A percentile compares a stretch with the other conserved stretches of the same genome.
These are phyloP conservation scores for Fusarium chuoi DNA, from an alignment of 2,329 filamentous ascomycete species.

Conservation along the genomic window DNA sequence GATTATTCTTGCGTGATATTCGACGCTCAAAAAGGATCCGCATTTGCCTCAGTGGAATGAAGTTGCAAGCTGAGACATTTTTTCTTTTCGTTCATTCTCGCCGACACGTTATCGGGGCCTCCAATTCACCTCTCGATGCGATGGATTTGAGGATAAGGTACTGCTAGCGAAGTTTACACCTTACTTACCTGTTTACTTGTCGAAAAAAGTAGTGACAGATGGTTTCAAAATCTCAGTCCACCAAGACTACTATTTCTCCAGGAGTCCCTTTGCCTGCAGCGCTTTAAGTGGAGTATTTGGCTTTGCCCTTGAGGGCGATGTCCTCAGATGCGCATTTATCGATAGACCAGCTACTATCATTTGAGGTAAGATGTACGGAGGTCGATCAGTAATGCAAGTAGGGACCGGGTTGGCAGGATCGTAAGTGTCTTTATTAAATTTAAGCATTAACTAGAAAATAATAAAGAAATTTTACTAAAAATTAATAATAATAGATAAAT, in stretches of 20 bases:
- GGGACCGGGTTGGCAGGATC: no score
- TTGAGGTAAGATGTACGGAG: fast-evolving
- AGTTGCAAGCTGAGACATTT: neutral
- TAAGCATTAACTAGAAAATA: no score
- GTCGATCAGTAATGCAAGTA: no score
- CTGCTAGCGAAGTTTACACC: neutral
- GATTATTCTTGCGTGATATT: neutral
- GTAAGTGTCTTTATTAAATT: no score
- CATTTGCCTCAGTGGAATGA: neutral
- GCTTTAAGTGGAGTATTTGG: fast-evolving
- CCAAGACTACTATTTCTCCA: neutral
- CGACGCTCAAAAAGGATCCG: neutral
- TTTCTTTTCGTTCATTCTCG: fast-evolving
- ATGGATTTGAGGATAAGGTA: neutral
- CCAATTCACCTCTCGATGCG: neutral
- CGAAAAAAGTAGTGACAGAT: neutral
- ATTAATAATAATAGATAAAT: no score
- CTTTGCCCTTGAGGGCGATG: fast-evolving
- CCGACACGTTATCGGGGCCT: no score
- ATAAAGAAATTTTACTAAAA: no score
- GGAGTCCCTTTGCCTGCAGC: no score
- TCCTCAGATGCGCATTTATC: fast-evolving
- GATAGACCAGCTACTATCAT: fast-evolving
- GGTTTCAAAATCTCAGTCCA: fast-evolving
- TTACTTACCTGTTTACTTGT: neutral